Conservation (phyloP, 2,329 filamentous ascomycete species). For the Stylonectria norvegica region DNA sequence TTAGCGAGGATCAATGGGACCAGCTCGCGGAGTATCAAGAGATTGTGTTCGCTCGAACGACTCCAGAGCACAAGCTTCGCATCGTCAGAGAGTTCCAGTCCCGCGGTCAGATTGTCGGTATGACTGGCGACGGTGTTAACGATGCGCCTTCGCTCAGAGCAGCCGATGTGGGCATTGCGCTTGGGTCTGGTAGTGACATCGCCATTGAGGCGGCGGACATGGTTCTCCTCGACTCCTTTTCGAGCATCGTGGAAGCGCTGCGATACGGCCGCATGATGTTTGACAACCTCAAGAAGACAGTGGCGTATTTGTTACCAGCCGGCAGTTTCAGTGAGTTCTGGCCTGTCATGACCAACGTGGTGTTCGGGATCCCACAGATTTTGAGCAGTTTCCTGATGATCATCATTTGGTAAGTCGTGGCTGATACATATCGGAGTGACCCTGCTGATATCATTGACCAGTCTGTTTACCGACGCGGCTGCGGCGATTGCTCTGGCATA, state of each 20-base stretch:
- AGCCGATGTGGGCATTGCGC: slow-evolving; percentile 79
- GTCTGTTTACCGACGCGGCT: slow-evolving; percentile 73
- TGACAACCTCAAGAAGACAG: slow-evolving; percentile 70
- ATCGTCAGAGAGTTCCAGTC: slow-evolving; percentile 74
- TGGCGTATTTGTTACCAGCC: slow-evolving; percentile 70
- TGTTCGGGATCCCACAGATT: slow-evolving; percentile 70
- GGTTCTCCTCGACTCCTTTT: slow-evolving; percentile 73
- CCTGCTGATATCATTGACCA: slow-evolving; percentile 19
- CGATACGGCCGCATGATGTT: slow-evolving; percentile 73
- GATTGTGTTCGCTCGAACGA: slow-evolving; percentile 72
- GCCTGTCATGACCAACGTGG: slow-evolving; percentile 70
- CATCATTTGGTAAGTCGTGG: slow-evolving; percentile 51
- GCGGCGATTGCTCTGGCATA: slow-evolving; percentile 72
- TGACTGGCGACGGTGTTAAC: slow-evolving; percentile 86
- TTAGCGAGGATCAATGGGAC: slow-evolving; percentile 68
- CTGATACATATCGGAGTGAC: not conserved
- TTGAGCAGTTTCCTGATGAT: slow-evolving; percentile 72
- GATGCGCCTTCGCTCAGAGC: slow-evolving; percentile 77
- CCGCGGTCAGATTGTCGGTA: slow-evolving; percentile 65
- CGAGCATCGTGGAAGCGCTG: slow-evolving; percentile 68
- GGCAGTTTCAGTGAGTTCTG: slow-evolving; percentile 73
- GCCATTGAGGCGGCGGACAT: slow-evolving; percentile 80
- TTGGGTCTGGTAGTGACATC: slow-evolving; percentile 78
- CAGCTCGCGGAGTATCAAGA: slow-evolving; percentile 62
- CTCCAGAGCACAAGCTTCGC: slow-evolving; percentile 73